A percentile compares a stretch with the other conserved stretches of the same genome.
phyloP scores from a whole-genome alignment of 176 grass and related monocot genomes.

The Hordeum vulgare region DNA sequence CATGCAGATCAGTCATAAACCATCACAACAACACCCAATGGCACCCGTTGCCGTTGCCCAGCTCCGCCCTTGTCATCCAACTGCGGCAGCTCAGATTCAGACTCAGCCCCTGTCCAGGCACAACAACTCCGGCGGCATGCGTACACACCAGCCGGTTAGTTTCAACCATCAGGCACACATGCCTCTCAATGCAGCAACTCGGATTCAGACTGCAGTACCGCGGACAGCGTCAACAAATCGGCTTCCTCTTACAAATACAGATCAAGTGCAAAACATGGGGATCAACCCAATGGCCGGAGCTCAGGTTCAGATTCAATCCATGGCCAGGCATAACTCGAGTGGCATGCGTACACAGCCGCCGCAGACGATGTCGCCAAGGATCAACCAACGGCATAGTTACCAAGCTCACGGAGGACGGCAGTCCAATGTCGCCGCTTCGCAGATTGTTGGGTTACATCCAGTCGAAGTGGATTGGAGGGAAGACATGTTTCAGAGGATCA shows the following conservation, averaged over 20 bases:
- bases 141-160: no score
- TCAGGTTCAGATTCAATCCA: neutral
- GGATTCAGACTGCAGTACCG: no score
- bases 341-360: neutral
- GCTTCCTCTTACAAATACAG: no score
- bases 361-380: neutral
- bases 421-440: neutral
- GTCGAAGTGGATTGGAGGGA: conserved; percentile 14
- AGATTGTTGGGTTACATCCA: neutral
- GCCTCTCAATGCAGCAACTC: neutral
- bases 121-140: no score
- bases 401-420: neutral
- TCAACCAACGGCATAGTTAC: neutral
- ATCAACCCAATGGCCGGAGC: neutral
- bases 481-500: conserved; percentile 7
- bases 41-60: neutral
- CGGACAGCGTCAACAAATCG: no score
- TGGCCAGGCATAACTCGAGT: neutral
- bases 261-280: no score
- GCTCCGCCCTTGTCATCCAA: no score
- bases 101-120: no score
- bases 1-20: neutral
- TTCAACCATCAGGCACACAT: neutral
- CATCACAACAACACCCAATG: neutral
- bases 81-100: no score